Percentiles rank a stretch among this genome's conserved stretches.
phyloP scores from a whole-genome alignment of 148 eudicot genomes.

The Rhododendron simsii region DNA sequence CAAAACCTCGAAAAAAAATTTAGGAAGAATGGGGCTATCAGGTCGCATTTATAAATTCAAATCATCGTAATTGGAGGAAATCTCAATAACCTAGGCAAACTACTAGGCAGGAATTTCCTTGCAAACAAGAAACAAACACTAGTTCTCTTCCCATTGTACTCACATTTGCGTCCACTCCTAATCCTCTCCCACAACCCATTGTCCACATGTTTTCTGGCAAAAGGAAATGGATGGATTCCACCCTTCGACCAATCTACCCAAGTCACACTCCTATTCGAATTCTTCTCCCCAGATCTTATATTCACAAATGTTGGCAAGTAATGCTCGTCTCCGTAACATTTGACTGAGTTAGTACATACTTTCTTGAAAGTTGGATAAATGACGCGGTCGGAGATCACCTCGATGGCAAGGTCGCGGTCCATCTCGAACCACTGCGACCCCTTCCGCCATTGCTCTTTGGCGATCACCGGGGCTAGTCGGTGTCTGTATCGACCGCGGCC shows the following conservation, averaged over 20 bases:
- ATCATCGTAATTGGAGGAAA: conserved; percentile 38
- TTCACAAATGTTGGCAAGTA: conserved; percentile 59
- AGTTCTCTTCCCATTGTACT: conserved; percentile 47
- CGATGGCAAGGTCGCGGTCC: conserved; percentile 48
- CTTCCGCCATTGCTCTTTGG: conserved; percentile 54
- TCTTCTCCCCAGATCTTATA: conserved; percentile 29
- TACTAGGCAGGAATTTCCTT: conserved; percentile 60
- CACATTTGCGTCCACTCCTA: conserved; percentile 42
- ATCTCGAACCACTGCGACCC: conserved; percentile 77
- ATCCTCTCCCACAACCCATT: conserved; percentile 22
- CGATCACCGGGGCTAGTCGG: conserved; percentile 36
- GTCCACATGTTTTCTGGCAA: conserved; percentile 31
- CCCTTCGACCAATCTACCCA: conserved; percentile 70
- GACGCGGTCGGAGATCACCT: conserved; percentile 37
- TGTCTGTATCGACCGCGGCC: conserved; percentile 49
- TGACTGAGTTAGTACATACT: conserved; percentile 23
- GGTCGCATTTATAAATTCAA: conserved; percentile 9
- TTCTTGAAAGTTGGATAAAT: conserved; percentile 29
- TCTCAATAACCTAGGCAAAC: conserved; percentile 42
- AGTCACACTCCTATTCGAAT: conserved; percentile 55
- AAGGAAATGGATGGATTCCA: conserved; percentile 55
- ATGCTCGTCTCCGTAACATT: conserved; percentile 74
- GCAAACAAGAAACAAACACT: conserved; percentile 64
- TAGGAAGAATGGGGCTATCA: background rate
- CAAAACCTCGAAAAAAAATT: background rate